Evolutionary conservation across 352 stramenopile species (phyloP), one percentile per base, ranked within the genome.

Genomic region (Blastocystis sp.): DNA sequence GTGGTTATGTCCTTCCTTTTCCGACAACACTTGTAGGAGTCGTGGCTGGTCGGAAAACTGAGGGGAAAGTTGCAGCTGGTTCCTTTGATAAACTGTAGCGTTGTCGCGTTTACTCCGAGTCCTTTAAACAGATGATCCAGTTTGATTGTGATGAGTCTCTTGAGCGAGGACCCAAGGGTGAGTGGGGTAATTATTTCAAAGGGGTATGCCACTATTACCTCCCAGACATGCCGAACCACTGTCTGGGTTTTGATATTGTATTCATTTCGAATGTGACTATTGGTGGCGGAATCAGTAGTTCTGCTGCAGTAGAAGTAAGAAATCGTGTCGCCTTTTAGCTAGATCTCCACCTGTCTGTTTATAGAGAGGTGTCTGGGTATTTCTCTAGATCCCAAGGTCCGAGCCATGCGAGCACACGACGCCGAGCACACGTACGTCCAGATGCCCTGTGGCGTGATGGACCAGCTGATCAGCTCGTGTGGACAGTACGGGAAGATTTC

Each of bases 121-220:
- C 47, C 26, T 80, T 63, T 63, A 26, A 62, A 34, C 18, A 80
- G 70, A 80, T 80, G 70, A 80, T 80, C 15, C 45, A 80, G n/a
- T 80, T 63, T 80, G 43, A 80, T 41, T 61, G 70, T 61, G 70
- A 80, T 64, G 70, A 80, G 26, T 45, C 9, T 6, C n/a, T 80
- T 45, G 54, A 62, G 54, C 11, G 70, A 34, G 70, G 70, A 47
- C 70, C 70, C 2, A 80, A 80, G 45, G 70, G 70, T 50, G 70
- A 80, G 64, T 80, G 70, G 70, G 43, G 70, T 15, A 80, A 80
- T 41, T 80, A 80, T 41, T 80, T 80, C 23, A 80, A 80, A 26
- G 70, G 70, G 29, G 34, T 80, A 13, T 61, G 41, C 15, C 43
- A 80, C 45, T 80, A 64, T 26, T 80, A 80, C 39, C 45, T 80